A percentile compares a stretch with the other conserved stretches of the same genome.
Conservation (phyloP, 352 stramenopile genomes). For the Globisporangium echinulatum region DNA sequence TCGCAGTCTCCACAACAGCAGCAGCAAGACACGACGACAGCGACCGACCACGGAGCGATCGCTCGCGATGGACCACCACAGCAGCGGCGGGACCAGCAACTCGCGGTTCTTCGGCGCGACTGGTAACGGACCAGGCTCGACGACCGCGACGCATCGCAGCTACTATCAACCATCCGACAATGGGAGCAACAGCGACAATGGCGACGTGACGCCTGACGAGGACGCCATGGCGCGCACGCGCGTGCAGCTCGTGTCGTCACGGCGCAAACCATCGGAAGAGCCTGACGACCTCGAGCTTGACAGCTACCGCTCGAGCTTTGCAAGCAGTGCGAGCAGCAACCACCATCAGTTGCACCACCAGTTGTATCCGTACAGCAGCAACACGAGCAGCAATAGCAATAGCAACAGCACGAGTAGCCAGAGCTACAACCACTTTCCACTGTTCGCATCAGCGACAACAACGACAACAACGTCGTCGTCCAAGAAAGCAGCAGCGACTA, state of each 20-base stretch:
- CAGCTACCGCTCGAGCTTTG: constrained; percentile 29
- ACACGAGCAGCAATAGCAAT: neutral
- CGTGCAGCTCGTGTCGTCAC: constrained; percentile 39
- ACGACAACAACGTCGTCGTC: constrained; percentile 1
- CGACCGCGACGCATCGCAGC: neutral
- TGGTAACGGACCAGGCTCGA: neutral
- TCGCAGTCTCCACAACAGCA: too few species aligned
- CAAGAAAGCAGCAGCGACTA: constrained; percentile 5
- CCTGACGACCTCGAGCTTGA: constrained; percentile 24
- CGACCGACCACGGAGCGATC: too few species aligned
- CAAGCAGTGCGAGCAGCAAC: constrained; percentile 28
- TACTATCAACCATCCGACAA: neutral
- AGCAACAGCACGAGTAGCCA: neutral
- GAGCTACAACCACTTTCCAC: constrained; percentile 6
- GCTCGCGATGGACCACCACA: constrained; percentile 22
- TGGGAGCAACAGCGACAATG: constrained; percentile 5
- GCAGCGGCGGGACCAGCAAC: constrained; percentile 2
- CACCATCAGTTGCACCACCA: constrained; percentile 10
- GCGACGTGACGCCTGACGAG: constrained; percentile 10
- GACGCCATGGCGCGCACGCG: constrained; percentile 29
- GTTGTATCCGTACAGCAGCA: constrained; percentile 4
- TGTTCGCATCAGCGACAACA: neutral
- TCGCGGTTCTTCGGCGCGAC: constrained; percentile 1
- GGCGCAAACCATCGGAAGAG: constrained; percentile 29
- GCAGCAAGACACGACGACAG: too few species aligned